These are phyloP conservation scores for Venturia oleaginea DNA, from an alignment of 2,329 filamentous ascomycete genomes.

Conservation along the genomic window DNA sequence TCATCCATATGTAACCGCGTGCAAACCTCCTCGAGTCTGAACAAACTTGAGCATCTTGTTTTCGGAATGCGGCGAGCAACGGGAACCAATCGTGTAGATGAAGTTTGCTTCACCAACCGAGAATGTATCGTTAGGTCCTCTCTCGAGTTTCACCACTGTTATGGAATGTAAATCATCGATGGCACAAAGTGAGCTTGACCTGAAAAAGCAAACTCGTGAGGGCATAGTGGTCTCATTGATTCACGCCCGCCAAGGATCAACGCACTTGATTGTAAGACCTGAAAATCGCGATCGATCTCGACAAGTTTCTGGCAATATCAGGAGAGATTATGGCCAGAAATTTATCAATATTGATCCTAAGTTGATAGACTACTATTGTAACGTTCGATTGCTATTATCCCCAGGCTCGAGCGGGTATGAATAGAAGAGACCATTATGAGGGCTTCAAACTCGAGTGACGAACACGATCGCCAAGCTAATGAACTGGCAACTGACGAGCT, in stretches of 20 bases:
- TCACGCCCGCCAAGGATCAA: too few relatives aligned
- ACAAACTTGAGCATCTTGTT: background rate
- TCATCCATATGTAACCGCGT: background rate
- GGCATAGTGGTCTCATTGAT: background rate
- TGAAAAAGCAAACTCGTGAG: background rate
- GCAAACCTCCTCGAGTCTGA: background rate
- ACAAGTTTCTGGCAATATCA: too few relatives aligned
- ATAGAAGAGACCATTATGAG: too few relatives aligned
- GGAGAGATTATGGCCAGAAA: too few relatives aligned
- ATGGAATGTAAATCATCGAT: background rate
- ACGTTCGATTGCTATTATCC: too few relatives aligned
- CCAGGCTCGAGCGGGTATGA: too few relatives aligned
- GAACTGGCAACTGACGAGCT: background rate
- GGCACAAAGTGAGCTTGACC: background rate
- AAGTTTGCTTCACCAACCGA: background rate
- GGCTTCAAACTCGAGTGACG: too few relatives aligned
- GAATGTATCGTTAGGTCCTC: background rate
- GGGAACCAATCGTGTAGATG: background rate
- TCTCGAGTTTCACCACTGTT: background rate
- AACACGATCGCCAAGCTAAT: background rate
- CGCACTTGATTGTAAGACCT: too few relatives aligned
- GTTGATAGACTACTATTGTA: too few relatives aligned
- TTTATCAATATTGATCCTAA: too few relatives aligned
- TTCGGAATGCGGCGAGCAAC: background rate
- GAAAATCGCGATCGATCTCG: too few relatives aligned